Evolutionary conservation across 495 filamentous ascomycete species (phyloP).

Genomic region (Daldinia concentrica): DNA sequence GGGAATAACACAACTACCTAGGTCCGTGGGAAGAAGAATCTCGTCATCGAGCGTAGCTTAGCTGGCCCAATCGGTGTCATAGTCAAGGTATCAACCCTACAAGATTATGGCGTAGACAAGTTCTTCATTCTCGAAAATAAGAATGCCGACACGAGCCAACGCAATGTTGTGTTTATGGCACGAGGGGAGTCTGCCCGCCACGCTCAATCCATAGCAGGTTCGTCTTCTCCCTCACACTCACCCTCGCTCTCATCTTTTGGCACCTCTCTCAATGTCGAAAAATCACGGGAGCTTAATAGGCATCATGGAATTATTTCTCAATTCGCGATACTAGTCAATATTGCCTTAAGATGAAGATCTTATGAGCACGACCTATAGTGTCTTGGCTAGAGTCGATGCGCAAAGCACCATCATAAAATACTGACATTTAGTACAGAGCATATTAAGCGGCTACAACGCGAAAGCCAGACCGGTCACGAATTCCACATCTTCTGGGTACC

Average conservation of each 20-base stretch:
- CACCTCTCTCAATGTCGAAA: conserved; percentile 24
- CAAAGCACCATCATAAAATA: conserved; percentile 30
- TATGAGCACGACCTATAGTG: conserved; percentile 28
- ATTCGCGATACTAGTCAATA: conserved; percentile 26
- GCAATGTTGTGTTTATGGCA: conserved; percentile 93
- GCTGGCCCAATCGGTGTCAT: conserved; percentile 89
- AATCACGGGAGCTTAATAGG: conserved; percentile 33
- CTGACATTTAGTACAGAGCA: conserved; percentile 71
- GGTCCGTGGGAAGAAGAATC: conserved; percentile 98
- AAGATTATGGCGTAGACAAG: conserved; percentile 95
- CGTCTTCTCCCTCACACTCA: conserved; percentile 46
- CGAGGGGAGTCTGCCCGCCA: conserved; percentile 86
- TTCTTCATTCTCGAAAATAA: conserved; percentile 95
- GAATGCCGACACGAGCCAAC: conserved; percentile 89
- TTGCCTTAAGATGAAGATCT: conserved; percentile 38
- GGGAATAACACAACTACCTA: conserved; percentile 56
- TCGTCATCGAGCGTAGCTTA: conserved; percentile 90
- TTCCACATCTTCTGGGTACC: conserved; percentile 95
- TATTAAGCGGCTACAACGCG: conserved; percentile 86
- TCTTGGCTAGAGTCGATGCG: conserved; percentile 11
- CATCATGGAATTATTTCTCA: conserved; percentile 40
- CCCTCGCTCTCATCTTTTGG: conserved; percentile 13
- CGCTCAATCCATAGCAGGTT: conserved; percentile 88
- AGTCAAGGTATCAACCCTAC: conserved; percentile 84
- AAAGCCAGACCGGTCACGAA: conserved; percentile 88